Evolutionary conservation across 1,284 basidiomycete species (phyloP).

Genomic region (Melampsora abietis-canadensis): DNA sequence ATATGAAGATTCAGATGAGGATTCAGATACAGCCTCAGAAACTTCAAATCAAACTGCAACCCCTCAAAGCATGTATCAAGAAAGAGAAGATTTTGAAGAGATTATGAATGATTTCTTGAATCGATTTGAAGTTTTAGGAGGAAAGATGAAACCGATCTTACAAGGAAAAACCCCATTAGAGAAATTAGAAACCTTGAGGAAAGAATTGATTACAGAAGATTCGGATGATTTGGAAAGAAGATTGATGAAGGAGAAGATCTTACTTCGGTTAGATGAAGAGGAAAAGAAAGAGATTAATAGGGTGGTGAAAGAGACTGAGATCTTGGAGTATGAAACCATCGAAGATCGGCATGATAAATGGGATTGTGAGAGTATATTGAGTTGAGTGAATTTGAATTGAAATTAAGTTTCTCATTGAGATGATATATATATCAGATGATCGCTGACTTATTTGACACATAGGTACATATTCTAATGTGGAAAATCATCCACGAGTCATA

Average conservation of each 20-base stretch:
- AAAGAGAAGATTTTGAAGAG: conserved; percentile 22
- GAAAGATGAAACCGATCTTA: conserved; percentile 28
- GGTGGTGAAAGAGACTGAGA: conserved; percentile 49
- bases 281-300: conserved; percentile 10
- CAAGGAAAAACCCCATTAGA: conserved; percentile 10
- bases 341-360: conserved; percentile 57
- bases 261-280: conserved; percentile 47
- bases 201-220: neutral
- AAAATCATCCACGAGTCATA: conserved; percentile 86
- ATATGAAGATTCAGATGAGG: conserved; percentile 65
- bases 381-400: conserved; percentile 55
- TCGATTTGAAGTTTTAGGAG: conserved; percentile 31
- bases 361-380: conserved; percentile 91
- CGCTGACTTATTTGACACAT: conserved; percentile 53
- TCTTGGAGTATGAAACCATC: conserved; percentile 43
- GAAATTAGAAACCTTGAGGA: conserved; percentile 19
- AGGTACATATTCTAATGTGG: conserved; percentile 93
- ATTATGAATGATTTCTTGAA: conserved; percentile 33
- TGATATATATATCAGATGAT: neutral
- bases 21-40: conserved; percentile 51
- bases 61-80: neutral
- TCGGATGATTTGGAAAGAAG: neutral
- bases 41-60: conserved; percentile 43
- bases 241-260: conserved; percentile 26
- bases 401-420: neutral